Base-by-base conservation (phyloP, 768 basidiomycete species). In the Amylocystis lapponica region DNA sequence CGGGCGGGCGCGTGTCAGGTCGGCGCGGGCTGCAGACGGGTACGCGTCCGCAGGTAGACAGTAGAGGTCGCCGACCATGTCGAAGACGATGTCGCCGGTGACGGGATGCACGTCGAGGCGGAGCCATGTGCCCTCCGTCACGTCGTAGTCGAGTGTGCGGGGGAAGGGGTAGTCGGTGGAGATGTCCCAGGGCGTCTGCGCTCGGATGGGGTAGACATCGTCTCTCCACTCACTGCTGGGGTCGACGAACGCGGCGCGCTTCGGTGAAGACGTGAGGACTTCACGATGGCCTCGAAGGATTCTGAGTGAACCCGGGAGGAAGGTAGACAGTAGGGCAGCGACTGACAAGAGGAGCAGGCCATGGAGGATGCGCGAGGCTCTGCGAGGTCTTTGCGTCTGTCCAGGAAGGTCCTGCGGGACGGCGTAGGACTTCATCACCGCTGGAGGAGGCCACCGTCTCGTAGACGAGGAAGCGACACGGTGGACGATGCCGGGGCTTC, bases 111-210 rank as follows among this genome's bases (percentile, higher is more conserved):
- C 83, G 53, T 86, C 84, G 23, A 86, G 71, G 10, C 83, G 71
- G 41, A 86, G 63, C 83, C 83, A 87, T 27, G 85, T 86, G 7
- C 84, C 85, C 55, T 86, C 81, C 31, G 71, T 66, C 12, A 86
- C 83, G 43, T 84, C 78, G 57, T 81, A 87, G 43, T 75, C 71
- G 25, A 86, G 65, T 16, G 61, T 62, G n/a, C 83, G 77, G 1
- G 82, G 78, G 61, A 78, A 75, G n/a, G 76, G 70, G 51, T 75
- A 85, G 64, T 86, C 79, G 17, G 82, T 84, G 17, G 83, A 85
- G 47, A 86, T 86, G 54, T 86, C 84, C 82, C 83, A 87, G 6
- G 62, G 50, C 16, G 66, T 73, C 44, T 70, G 75, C 22, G 67
- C 63, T 26, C 81, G 81, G 20, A 83, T 60, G 17, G 84, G 84